Conservation (phyloP, 768 basidiomycete genomes). For the Boletus speciosus region DNA sequence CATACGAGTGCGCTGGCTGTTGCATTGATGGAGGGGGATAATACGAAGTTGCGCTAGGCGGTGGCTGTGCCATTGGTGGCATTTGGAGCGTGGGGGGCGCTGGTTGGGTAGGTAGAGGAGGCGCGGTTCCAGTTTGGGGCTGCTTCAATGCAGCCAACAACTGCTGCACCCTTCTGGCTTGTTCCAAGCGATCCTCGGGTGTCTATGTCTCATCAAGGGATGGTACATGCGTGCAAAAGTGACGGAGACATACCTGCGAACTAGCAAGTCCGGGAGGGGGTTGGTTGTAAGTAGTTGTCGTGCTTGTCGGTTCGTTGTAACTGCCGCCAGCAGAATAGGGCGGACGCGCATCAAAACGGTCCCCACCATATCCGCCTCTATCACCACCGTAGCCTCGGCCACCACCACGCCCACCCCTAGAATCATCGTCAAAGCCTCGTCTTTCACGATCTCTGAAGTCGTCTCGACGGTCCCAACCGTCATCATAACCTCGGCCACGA, state of each 20-base stretch:
- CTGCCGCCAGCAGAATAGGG: slow-evolving; percentile 27
- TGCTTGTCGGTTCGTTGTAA: slow-evolving; percentile 26
- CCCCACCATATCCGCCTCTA: slow-evolving; percentile 43
- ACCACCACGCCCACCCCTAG: slow-evolving; percentile 34
- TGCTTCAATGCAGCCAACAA: slow-evolving; percentile 79
- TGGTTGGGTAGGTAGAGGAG: slow-evolving; percentile 23
- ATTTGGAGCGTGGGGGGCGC: slow-evolving; percentile 33
- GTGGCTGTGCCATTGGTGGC: slow-evolving; percentile 31
- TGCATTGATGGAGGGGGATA: slow-evolving; percentile 41
- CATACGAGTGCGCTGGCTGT: slow-evolving; percentile 23
- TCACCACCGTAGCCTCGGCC: slow-evolving; percentile 37
- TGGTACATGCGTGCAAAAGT: not conserved
- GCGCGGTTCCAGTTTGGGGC: slow-evolving; percentile 40
- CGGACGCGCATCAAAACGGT: slow-evolving; percentile 43
- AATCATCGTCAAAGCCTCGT: slow-evolving; percentile 35
- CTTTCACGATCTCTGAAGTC: slow-evolving; percentile 39
- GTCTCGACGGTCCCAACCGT: slow-evolving; percentile 46
- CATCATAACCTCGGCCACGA: slow-evolving; percentile 35
- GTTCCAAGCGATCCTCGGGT: slow-evolving; percentile 77
- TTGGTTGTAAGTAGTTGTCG: slow-evolving; percentile 24
- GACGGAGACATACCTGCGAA: slow-evolving; percentile 30
- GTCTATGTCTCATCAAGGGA: slow-evolving; percentile 4
- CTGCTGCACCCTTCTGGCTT: slow-evolving; percentile 84
- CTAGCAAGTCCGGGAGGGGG: slow-evolving; percentile 16
- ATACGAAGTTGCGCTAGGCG: slow-evolving; percentile 35